Evolutionary conservation across 805 yeast species (phyloP), one percentile per base, ranked within the genome.

Genomic region (Naumovozyma dairenensis): DNA sequence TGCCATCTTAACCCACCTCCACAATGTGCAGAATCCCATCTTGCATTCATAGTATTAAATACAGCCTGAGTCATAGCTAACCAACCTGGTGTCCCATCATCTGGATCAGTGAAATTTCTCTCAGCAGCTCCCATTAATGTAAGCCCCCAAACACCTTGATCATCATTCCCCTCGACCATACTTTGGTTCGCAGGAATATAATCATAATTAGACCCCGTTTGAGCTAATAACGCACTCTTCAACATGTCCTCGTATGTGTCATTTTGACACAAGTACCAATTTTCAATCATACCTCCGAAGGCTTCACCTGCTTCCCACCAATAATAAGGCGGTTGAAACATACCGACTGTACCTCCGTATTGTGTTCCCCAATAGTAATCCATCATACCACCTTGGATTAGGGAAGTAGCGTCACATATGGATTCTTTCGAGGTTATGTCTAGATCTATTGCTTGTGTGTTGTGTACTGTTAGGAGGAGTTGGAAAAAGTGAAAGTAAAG

Each of bases 221-320:
- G 70, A 9, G 59, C 49, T 4, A 62, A 21, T 15, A 65, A 31
- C 12, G 92, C 85, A 9, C 67, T 62, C 48, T 70, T 70, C 38
- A 85, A 63, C 13, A 71, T 36, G 2, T 65, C 62, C 35, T 71
- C 74, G 48, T 68, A 80, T 1, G 86, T 71, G 41, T 68, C 69
- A 58, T 87, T 78, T 31, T 74, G 65, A 57, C 89, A 80, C 47
- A 74, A 71, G 46, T 61, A 74, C 65, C 82, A 71, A 51, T 77
- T 81, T 56, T 85, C 94, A 25, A 89, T 53, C 62, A 82, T 55
- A 2, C 67, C 62, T 10, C 71, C 72, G 57, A 65, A 78, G 0
- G 86, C 86, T 45, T 83, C 89, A 48, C 93, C 94, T 25, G 87
- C 85, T 57, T 80, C 77, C 94, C 94, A 83, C 86, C 92, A 86